These are phyloP conservation scores for Lignosus rhinocerotis DNA, from an alignment of 1,284 basidiomycete species.

Conservation along the genomic window DNA sequence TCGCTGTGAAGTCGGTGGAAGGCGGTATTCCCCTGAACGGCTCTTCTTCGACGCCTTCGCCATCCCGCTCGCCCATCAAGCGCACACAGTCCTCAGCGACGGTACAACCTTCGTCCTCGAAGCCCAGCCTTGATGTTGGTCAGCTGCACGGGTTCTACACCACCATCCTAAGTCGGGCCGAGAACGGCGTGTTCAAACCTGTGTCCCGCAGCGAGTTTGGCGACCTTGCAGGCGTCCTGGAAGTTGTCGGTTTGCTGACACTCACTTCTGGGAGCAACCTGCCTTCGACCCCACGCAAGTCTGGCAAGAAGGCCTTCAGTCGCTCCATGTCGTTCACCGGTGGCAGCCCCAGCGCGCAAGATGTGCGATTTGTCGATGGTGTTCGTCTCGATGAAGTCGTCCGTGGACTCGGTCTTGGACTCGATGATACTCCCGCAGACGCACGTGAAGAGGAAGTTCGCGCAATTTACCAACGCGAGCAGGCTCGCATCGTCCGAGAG, in stretches of 20 bases:
- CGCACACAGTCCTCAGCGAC: slow-evolving; percentile 40
- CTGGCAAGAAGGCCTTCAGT: slow-evolving; percentile 47
- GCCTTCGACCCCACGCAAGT: slow-evolving; percentile 39
- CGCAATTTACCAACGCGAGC: slow-evolving; percentile 69
- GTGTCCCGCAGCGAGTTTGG: slow-evolving; percentile 75
- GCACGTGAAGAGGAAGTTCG: slow-evolving; percentile 67
- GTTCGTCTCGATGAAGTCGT: slow-evolving; percentile 65
- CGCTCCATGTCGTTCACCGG: slow-evolving; percentile 60
- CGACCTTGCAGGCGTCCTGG: slow-evolving; percentile 69
- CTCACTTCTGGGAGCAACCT: slow-evolving; percentile 36
- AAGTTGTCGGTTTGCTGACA: slow-evolving; percentile 66
- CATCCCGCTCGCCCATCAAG: slow-evolving; percentile 50
- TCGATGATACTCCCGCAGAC: slow-evolving; percentile 38
- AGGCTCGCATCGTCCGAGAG: slow-evolving; percentile 54
- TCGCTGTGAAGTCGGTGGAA: slow-evolving; percentile 63
- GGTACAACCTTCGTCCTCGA: slow-evolving; percentile 24
- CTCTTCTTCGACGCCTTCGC: slow-evolving; percentile 36
- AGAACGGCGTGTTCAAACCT: slow-evolving; percentile 54
- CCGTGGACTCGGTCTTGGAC: slow-evolving; percentile 59
- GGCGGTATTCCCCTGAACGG: slow-evolving; percentile 52
- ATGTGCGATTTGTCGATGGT: slow-evolving; percentile 55
- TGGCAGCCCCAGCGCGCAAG: slow-evolving; percentile 43
- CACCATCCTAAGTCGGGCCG: slow-evolving; percentile 54
- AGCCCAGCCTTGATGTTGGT: slow-evolving; percentile 49
- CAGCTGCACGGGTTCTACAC: slow-evolving; percentile 67